These are phyloP conservation scores for Talaromyces thailandensis DNA, from an alignment of 495 filamentous ascomycete species.

Conservation along the genomic window DNA sequence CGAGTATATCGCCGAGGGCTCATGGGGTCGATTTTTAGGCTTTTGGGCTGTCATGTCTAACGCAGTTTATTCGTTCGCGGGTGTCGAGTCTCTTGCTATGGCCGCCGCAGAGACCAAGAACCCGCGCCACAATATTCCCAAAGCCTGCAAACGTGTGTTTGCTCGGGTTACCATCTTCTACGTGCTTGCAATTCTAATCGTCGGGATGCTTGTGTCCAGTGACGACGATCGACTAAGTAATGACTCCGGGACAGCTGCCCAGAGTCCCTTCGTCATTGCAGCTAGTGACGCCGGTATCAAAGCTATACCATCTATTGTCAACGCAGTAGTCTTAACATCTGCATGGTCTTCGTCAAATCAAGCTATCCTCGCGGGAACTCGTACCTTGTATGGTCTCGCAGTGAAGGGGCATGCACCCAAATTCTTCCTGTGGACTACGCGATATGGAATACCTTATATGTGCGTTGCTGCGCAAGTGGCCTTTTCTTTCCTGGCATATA, in stretches of 20 bases:
- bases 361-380: slow-evolving; percentile 52
- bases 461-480: slow-evolving; percentile 42
- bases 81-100: slow-evolving; percentile 44
- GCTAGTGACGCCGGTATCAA: slow-evolving; percentile 30
- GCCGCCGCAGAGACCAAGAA: slow-evolving; percentile 40
- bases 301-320: slow-evolving; percentile 41
- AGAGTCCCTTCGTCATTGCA: slow-evolving; percentile 49
- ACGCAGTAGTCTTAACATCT: slow-evolving; percentile 38
- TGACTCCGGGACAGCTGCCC: slow-evolving; percentile 24
- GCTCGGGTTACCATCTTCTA: slow-evolving; percentile 35
- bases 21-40: slow-evolving; percentile 40
- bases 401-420: slow-evolving; percentile 35
- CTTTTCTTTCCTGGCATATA: slow-evolving; percentile 50
- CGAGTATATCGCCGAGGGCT: slow-evolving; percentile 31
- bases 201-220: slow-evolving; percentile 42
- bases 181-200: slow-evolving; percentile 31
- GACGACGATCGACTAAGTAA: slow-evolving; percentile 36
- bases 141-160: slow-evolving; percentile 36
- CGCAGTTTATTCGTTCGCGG: slow-evolving; percentile 51
- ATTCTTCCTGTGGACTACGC: slow-evolving; percentile 46
- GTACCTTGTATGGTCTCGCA: slow-evolving; percentile 37
- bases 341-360: slow-evolving; percentile 39
- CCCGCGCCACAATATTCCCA: slow-evolving; percentile 35
- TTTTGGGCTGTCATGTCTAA: slow-evolving; percentile 53
- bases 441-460: slow-evolving; percentile 52